Evolutionary conservation across 2,329 filamentous ascomycete genomes (phyloP).

Genomic region (Fusarium acutatum): DNA sequence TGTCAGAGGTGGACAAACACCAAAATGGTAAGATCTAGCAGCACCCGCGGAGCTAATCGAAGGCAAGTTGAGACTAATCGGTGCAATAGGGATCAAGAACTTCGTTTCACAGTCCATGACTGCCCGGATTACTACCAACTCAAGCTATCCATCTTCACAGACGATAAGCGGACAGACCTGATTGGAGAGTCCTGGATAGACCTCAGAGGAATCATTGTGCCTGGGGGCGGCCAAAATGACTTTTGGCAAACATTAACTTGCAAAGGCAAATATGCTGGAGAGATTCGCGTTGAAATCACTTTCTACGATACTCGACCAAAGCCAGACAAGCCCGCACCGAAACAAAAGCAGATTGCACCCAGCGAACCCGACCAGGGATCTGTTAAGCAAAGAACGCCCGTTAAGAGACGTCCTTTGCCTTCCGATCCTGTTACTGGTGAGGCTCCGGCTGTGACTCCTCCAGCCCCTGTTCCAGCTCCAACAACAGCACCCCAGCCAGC

Average conservation of each 20-base stretch:
- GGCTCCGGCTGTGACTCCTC: slow-evolving; percentile 44
- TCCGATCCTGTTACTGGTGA: slow-evolving; percentile 75
- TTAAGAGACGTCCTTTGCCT: slow-evolving; percentile 86
- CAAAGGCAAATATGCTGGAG: slow-evolving; percentile 94
- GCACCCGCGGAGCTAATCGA: not conserved
- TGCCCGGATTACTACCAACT: slow-evolving; percentile 95
- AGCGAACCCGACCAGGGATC: slow-evolving; percentile 50
- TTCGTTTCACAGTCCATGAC: slow-evolving; percentile 95
- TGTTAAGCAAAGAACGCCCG: slow-evolving; percentile 63
- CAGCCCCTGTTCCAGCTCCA: slow-evolving; percentile 14
- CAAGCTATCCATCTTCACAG: slow-evolving; percentile 96
- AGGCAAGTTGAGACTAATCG: slow-evolving; percentile 23
- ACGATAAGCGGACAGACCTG: slow-evolving; percentile 96
- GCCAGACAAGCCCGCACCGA: slow-evolving; percentile 71
- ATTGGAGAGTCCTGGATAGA: slow-evolving; percentile 95
- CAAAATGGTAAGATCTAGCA: slow-evolving; percentile 75
- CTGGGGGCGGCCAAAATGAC: slow-evolving; percentile 92
- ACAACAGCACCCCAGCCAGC: not conserved
- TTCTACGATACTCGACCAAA: slow-evolving; percentile 93
- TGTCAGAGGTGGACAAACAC: slow-evolving; percentile 92
- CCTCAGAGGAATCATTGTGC: slow-evolving; percentile 79
- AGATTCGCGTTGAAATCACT: slow-evolving; percentile 93
- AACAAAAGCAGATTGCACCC: slow-evolving; percentile 55
- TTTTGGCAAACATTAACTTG: slow-evolving; percentile 89
- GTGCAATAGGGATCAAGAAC: slow-evolving; percentile 87